Base-by-base conservation (phyloP, 23 red algal species). In the Gracilaria domingensis region DNA sequence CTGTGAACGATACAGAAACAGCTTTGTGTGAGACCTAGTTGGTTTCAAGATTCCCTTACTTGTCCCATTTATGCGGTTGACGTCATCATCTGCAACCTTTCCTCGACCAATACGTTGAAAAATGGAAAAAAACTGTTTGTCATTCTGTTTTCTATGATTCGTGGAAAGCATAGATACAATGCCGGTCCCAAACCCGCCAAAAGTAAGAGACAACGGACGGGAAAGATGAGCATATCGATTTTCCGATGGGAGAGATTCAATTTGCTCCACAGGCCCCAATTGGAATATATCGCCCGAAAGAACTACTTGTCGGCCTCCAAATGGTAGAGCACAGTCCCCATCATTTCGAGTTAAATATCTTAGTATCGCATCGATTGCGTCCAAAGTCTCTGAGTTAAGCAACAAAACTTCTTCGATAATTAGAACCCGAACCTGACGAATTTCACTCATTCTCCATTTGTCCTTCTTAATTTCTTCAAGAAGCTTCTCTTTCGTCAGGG, bases 221-320 rank as follows among this genome's bases (percentile, higher is more conserved):
- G 78, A 55, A 2, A 55, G 51, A 18, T 55, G 51, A 17, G 13
- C 51, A 55, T 55, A 55, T 20, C 18, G 6, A 30, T 82, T 82
- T 55, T 82, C 50, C 5, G 50, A 24, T 21, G 49, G 47, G 1
- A 21, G n/a, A 25, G 36, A 13, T 11, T 9, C 47, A 13, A 34
- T 8, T 59, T 82, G 50, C 28, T 24, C 21, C 59, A 82, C 57
- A 32, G 78, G 48, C 28, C 57, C 78, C 26, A 59, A 38, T 36
- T 82, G 78, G 14, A 59, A 82, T 12, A 36, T 48, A 82, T 82
- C 39, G 6, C 78, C 78, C 0, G 78, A 6, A 3, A 47, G 25
- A 16, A 82, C 42, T 8, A 82, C 44, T 59, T 82, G 78, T 60
- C 78, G 50, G 9, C 78, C 78, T 12, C 78, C 78, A 82, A 82